Evolutionary conservation across 257 asterid species (phyloP), one percentile per base, ranked within the genome.

Genomic region (Lithospermum erythrorhizon): DNA sequence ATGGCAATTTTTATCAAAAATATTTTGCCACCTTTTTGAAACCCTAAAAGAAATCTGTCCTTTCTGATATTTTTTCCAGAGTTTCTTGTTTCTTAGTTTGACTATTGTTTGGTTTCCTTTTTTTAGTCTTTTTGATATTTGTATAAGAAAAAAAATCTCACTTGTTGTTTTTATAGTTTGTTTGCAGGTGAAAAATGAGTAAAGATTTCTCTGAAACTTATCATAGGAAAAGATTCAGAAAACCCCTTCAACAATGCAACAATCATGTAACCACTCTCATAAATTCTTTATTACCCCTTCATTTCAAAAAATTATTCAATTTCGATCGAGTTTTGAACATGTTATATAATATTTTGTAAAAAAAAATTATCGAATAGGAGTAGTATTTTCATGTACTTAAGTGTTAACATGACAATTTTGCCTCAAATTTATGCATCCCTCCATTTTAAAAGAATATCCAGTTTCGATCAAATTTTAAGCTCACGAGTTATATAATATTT

Each of bases 141-240:
- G 9, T 52, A 4, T 2, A 37, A 41, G 5, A 41, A 11, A 37
- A 35, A 35, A 8, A 35, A 35, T 35, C 14, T 35, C 13, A 35
- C 2, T 35, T 7, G 0, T 5, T 27, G 32, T 27, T 27, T 35
- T 35, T 7, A 35, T 10, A 7, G 7, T 35, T 5, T 7, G 6
- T 68, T 62, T 45, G 18, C 87, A 81, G 86, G 68, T 53, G 21
- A 9, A 45, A 32, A 21, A 57, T 57, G 64, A 70, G 65, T 41
- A 41, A 11, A 41, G 49, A 41, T 11, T 11, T 55, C 63, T 79
- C 80, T 79, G 95, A 85, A 73, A 85, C 94, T 55, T 88, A 85
- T 63, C 79, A 78, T 77, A 71, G 94, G 66, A 81, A 80, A 78
- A 76, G 88, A 68, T 72, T 75, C 67, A 76, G 67, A 70, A 85